Percentiles rank a stretch among this genome's conserved stretches.
Evolutionary conservation across 2,329 filamentous ascomycete genomes (phyloP).

Genomic region (Chalaropsis ovoidea): DNA sequence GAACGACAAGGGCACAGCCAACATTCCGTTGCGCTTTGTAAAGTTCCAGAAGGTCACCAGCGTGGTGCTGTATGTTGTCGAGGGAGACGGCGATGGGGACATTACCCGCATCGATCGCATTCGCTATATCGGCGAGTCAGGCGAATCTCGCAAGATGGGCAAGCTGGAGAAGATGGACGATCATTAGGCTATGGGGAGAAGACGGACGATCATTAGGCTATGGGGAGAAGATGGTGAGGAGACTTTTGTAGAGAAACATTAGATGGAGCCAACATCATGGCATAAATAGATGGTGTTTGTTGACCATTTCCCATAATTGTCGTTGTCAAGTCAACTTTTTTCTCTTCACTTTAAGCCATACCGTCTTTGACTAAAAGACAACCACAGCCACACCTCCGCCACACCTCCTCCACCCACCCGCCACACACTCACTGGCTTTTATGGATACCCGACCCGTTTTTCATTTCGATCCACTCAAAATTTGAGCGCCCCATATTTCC

Average conservation of each 20-base stretch:
- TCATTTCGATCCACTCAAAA: background rate
- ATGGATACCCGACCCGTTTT: background rate
- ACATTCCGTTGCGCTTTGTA: constrained; percentile 70
- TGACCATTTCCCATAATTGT: background rate
- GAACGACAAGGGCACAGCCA: constrained; percentile 67
- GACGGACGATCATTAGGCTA: constrained; percentile 46
- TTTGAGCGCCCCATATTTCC: background rate
- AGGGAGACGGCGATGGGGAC: constrained; percentile 70
- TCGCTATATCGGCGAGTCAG: constrained; percentile 74
- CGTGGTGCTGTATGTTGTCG: constrained; percentile 76
- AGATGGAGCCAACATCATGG: background rate
- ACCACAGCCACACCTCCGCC: background rate
- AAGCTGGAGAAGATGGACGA: constrained; percentile 92
- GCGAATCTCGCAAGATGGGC: constrained; percentile 85
- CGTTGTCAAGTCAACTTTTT: background rate
- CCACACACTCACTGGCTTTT: background rate
- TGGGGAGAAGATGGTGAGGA: background rate
- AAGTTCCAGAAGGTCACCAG: constrained; percentile 94
- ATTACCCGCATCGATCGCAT: constrained; percentile 75
- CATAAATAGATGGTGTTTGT: background rate
- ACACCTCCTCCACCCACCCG: no score
- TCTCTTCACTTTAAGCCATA: background rate
- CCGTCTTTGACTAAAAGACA: background rate
- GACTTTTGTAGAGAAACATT: background rate
- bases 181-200: constrained; percentile 36